A percentile compares a stretch with the other conserved stretches of the same genome.
phyloP scores from a whole-genome alignment of 1,139 yeast genomes.

The Torulaspora pretoriensis region DNA sequence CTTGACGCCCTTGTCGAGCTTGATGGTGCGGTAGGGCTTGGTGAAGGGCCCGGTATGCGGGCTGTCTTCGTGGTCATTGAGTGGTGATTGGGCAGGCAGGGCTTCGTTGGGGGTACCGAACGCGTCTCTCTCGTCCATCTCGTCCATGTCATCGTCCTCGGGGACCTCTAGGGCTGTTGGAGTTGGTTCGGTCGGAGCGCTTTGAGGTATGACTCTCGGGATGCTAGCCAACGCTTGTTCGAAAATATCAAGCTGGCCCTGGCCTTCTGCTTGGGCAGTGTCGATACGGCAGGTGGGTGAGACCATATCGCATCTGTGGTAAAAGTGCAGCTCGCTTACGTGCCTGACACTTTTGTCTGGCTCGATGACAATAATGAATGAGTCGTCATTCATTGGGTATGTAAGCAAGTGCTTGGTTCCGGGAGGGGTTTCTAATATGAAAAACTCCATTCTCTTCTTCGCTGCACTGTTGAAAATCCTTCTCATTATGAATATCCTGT shows the following conservation, averaged over 20 bases:
- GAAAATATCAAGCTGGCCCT: neutral
- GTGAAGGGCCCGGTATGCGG: neutral
- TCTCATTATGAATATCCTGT: conserved; percentile 12
- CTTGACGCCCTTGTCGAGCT: conserved; percentile 8
- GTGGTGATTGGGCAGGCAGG: neutral
- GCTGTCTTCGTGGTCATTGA: neutral
- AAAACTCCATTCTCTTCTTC: neutral
- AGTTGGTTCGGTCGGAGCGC: neutral
- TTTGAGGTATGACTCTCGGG: neutral
- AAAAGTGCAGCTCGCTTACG: conserved; percentile 13
- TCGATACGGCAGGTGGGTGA: neutral
- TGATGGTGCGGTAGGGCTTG: conserved; percentile 8
- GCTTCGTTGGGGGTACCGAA: conserved; percentile 6
- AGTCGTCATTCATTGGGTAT: conserved; percentile 7
- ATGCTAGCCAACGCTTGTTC: neutral
- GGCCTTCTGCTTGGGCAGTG: neutral
- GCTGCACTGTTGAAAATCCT: conserved; percentile 4
- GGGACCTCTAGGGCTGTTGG: neutral
- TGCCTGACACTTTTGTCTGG: conserved; percentile 11
- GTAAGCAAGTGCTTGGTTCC: conserved; percentile 3
- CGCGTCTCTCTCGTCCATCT: conserved; percentile 15
- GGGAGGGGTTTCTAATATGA: conserved; percentile 7
- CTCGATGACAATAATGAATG: conserved; percentile 11
- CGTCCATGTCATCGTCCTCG: conserved; percentile 12
- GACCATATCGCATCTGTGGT: conserved; percentile 2